phyloP scores from a whole-genome alignment of 345 rosid genomes.

The Syzygium grande region DNA sequence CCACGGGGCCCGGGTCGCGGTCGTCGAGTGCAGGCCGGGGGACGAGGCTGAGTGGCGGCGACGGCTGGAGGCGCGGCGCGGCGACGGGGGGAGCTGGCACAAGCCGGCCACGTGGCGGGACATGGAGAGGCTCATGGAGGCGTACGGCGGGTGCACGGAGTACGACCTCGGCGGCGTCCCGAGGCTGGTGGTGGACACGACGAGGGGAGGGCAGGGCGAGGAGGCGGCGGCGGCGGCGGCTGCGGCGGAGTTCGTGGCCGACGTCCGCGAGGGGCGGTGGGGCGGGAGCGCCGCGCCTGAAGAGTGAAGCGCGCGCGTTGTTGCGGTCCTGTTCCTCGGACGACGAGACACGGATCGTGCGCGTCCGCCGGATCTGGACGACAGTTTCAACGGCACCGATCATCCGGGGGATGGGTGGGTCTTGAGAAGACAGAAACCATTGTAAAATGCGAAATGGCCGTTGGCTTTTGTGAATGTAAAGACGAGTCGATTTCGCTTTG shows the following conservation, averaged over 20 bases:
- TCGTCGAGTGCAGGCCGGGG: conserved; percentile 47
- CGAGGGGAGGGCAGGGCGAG: conserved; percentile 8
- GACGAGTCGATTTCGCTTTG: not conserved
- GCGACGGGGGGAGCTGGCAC: conserved; percentile 39
- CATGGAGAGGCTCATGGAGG: conserved; percentile 36
- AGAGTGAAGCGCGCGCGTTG: not conserved
- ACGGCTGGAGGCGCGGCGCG: conserved; percentile 37
- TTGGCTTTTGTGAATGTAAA: not conserved
- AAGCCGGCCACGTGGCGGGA: conserved; percentile 67
- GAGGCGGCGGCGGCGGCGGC: conserved; percentile 25
- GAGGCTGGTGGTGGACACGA: conserved; percentile 46
- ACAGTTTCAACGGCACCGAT: not conserved
- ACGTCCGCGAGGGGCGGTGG: not conserved
- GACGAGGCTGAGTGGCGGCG: conserved; percentile 45
- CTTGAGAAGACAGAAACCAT: too few species aligned
- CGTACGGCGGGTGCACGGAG: conserved; percentile 48
- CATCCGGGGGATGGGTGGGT: not conserved
- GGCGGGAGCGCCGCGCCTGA: not conserved
- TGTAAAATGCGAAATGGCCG: not conserved
- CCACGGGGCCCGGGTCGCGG: conserved; percentile 21
- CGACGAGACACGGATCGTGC: not conserved
- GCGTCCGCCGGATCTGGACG: not conserved
- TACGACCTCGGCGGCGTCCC: conserved; percentile 46
- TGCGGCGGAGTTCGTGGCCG: conserved; percentile 26
- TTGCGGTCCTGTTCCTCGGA: not conserved